Conservation (phyloP, 2,329 filamentous ascomycete species). For the Cladobotryum protrusum region DNA sequence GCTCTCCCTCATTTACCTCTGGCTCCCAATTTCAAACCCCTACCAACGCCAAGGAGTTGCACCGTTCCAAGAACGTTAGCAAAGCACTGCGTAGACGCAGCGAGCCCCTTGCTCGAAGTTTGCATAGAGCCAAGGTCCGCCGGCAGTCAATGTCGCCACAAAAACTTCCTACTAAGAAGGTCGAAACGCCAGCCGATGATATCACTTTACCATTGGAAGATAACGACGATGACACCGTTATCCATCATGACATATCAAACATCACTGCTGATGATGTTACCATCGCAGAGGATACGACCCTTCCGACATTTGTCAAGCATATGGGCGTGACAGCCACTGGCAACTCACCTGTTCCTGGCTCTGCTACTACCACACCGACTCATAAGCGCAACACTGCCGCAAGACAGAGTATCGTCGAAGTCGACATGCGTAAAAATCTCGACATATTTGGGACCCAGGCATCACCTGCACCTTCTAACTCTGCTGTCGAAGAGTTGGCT, state of each 20-base stretch:
- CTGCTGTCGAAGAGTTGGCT: constrained; percentile 22
- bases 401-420: constrained; percentile 23
- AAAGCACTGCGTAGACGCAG: constrained; percentile 25
- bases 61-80: constrained; percentile 19
- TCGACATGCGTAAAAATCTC: constrained; percentile 29
- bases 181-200: background rate
- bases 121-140: constrained; percentile 16
- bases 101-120: constrained; percentile 27
- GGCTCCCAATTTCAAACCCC: constrained; percentile 23
- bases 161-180: constrained; percentile 14
- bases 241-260: background rate
- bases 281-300: no score
- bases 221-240: background rate
- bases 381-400: background rate
- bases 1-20: constrained; percentile 23
- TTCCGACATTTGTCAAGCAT: no score
- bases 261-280: no score
- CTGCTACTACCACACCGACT: background rate
- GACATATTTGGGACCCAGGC: constrained; percentile 28
- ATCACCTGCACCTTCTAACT: constrained; percentile 7
- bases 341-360: background rate
- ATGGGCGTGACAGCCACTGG: background rate
- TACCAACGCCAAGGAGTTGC: constrained; percentile 15
- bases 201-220: background rate
- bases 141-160: constrained; percentile 25